Percentiles rank a stretch among this genome's conserved stretches.
These are phyloP conservation scores for Phycomyces blakesleeanus DNA, from an alignment of 192 early-diverging fungal species.

Conservation along the genomic window DNA sequence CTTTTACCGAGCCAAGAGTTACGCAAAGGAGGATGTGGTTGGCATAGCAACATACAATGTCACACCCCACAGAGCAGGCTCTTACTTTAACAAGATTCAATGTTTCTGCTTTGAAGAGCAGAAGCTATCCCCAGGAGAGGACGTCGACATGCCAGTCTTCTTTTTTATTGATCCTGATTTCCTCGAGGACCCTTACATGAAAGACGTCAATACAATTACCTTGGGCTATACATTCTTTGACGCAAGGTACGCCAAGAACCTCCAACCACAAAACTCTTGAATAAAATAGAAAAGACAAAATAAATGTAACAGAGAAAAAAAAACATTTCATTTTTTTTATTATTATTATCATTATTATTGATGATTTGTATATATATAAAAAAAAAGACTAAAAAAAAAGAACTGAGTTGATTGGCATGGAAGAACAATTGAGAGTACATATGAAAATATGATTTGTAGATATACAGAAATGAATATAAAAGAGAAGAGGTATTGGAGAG, in stretches of 20 bases:
- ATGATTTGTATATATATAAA: background rate
- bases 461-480: background rate
- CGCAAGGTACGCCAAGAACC: slow-evolving; percentile 42
- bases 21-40: slow-evolving; percentile 80
- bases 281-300: too few species aligned
- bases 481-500: background rate
- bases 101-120: slow-evolving; percentile 99
- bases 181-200: slow-evolving; percentile 89
- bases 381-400: slow-evolving; percentile 1
- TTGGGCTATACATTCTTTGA: slow-evolving; percentile 97
- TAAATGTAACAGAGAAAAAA: background rate
- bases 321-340: background rate
- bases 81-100: slow-evolving; percentile 99
- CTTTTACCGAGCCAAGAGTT: slow-evolving; percentile 92
- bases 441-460: background rate
- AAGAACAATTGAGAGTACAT: background rate
- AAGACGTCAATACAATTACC: slow-evolving; percentile 88
- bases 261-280: background rate
- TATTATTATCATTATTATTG: slow-evolving; percentile 7
- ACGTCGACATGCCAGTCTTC: slow-evolving; percentile 95
- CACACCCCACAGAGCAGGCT: slow-evolving; percentile 84
- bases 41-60: slow-evolving; percentile 98
- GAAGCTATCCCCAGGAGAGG: slow-evolving; percentile 79
- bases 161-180: slow-evolving; percentile 99
- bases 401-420: background rate